phyloP scores from a whole-genome alignment of 257 asterid genomes.

The Osmanthus fragrans region DNA sequence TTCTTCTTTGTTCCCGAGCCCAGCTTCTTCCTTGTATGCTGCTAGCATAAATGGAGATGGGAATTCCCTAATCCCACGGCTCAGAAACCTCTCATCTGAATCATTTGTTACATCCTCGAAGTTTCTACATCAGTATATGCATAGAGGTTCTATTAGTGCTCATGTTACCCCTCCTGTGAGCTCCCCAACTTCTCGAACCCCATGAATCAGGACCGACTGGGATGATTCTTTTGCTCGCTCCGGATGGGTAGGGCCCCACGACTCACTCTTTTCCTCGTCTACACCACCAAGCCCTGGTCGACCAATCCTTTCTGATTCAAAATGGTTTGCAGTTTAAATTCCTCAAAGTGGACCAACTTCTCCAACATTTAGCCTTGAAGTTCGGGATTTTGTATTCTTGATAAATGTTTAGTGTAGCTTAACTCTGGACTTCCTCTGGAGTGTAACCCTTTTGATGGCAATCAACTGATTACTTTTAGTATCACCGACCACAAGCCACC shows the following conservation, averaged over 20 bases:
- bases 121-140: conserved; percentile 39
- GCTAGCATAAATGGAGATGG: conserved; percentile 43
- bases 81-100: conserved; percentile 65
- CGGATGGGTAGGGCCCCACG: conserved; percentile 46
- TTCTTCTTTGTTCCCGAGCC: conserved; percentile 65
- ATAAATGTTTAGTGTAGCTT: too few species aligned
- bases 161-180: conserved; percentile 78
- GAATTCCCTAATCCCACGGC: conserved; percentile 73
- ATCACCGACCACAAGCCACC: conserved; percentile 24
- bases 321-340: conserved; percentile 33
- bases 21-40: conserved; percentile 45
- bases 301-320: conserved; percentile 29
- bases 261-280: conserved; percentile 46
- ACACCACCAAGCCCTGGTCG: conserved; percentile 59
- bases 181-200: conserved; percentile 63
- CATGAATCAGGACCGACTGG: conserved; percentile 37
- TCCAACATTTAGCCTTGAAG: conserved; percentile 79
- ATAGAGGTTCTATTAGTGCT: conserved; percentile 69
- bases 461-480: conserved; percentile 15
- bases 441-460: conserved; percentile 18
- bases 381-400: too few species aligned
- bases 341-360: conserved; percentile 52
- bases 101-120: conserved; percentile 49
- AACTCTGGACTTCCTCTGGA: conserved; percentile 17
- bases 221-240: conserved; percentile 36